These are phyloP conservation scores for Choiromyces venosus DNA, from an alignment of 495 filamentous ascomycete species.

Conservation along the genomic window DNA sequence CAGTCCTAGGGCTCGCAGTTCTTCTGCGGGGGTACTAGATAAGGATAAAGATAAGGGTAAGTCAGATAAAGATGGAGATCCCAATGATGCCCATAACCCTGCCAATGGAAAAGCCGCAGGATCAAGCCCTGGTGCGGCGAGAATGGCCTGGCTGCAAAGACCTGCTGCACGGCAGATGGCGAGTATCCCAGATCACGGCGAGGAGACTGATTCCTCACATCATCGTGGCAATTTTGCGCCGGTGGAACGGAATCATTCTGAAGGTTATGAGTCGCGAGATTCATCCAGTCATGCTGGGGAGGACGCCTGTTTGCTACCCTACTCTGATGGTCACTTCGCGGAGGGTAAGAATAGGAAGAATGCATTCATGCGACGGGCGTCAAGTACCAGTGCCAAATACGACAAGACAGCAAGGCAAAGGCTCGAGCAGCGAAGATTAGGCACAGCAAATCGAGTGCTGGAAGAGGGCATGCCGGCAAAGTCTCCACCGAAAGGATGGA, in stretches of 20 bases:
- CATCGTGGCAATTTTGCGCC: not conserved
- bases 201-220: not conserved
- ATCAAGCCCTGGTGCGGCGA: slow-evolving; percentile 7
- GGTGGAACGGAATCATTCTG: not conserved
- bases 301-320: not conserved
- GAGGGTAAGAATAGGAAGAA: not conserved
- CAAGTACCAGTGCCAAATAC: slow-evolving; percentile 4
- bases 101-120: not conserved
- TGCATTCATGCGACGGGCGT: not conserved
- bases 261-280: not conserved
- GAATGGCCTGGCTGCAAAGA: slow-evolving; percentile 29
- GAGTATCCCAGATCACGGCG: not conserved
- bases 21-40: slow-evolving; percentile 19
- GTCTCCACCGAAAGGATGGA: slow-evolving; percentile 20
- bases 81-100: too few species aligned
- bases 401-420: slow-evolving; percentile 7
- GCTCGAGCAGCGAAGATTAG: not conserved
- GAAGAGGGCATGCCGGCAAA: slow-evolving; percentile 4
- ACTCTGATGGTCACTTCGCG: not conserved
- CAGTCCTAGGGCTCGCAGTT: slow-evolving; percentile 27
- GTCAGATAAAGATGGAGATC: not conserved
- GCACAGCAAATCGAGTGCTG: not conserved
- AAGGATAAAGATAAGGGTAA: not conserved
- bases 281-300: not conserved
- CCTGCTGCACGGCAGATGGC: slow-evolving; percentile 6